Conservation (phyloP, 768 basidiomycete species). For the Boletus reticulatus region DNA sequence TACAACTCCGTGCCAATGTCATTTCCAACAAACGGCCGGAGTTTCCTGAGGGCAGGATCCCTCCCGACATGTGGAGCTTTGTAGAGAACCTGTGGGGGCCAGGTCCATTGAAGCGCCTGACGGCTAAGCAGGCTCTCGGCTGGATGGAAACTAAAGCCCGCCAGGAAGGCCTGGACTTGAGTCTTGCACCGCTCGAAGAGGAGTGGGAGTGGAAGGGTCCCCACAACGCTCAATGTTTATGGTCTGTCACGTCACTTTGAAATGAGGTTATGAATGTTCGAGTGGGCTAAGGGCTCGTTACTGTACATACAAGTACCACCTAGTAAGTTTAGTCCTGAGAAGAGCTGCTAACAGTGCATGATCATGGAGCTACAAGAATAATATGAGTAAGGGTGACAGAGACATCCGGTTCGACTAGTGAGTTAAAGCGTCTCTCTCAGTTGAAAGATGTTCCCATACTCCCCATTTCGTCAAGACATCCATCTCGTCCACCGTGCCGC, state of each 20-base stretch:
- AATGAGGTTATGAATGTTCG: neutral
- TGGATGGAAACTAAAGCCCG: conserved; percentile 25
- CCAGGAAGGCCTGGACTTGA: conserved; percentile 4
- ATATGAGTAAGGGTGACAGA: too few species aligned
- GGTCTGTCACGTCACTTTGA: conserved; percentile 13
- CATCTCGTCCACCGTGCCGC: neutral
- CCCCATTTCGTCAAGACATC: conserved; percentile 22
- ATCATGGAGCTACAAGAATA: too few species aligned
- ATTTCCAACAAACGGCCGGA: conserved; percentile 2
- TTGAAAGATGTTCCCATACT: conserved; percentile 18
- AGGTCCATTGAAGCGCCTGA: conserved; percentile 19
- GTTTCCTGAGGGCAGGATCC: conserved; percentile 14
- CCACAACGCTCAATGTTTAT: conserved; percentile 3
- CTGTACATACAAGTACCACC: too few species aligned
- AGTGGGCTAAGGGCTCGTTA: too few species aligned
- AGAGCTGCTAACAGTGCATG: too few species aligned
- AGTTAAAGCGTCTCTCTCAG: neutral
- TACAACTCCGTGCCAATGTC: neutral
- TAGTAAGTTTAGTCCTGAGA: too few species aligned
- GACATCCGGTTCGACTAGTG: neutral
- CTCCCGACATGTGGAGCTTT: conserved; percentile 30
- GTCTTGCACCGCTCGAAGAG: conserved; percentile 7
- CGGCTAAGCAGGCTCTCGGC: conserved; percentile 17
- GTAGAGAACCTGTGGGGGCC: conserved; percentile 28
- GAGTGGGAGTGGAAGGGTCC: conserved; percentile 18